Evolutionary conservation across 768 basidiomycete genomes (phyloP).

Genomic region (Boletales sp.): DNA sequence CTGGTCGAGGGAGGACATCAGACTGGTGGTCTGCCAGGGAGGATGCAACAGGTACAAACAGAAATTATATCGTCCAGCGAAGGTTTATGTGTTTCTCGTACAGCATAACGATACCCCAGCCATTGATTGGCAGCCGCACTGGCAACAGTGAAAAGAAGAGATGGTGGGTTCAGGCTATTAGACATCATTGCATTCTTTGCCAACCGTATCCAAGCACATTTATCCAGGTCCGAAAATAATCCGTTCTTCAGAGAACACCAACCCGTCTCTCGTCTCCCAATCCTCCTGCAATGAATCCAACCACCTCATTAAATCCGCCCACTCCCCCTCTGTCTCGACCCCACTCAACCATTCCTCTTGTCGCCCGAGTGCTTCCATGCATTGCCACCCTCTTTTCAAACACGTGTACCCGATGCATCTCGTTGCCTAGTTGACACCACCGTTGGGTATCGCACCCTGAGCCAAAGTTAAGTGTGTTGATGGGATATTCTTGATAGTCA

Average conservation of each 20-base stretch:
- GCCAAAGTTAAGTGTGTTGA: conserved; percentile 5
- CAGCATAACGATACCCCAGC: no score
- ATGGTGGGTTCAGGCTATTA: no score
- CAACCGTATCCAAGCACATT: no score
- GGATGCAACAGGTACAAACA: no score
- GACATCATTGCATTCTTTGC: no score
- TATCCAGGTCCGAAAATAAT: conserved; percentile 5
- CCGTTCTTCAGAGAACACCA: conserved; percentile 7
- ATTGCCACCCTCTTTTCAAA: conserved; percentile 42
- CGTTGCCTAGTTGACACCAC: conserved; percentile 46
- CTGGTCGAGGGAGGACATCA: no score
- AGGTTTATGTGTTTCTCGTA: no score
- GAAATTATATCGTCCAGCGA: no score
- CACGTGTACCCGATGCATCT: conserved; percentile 31
- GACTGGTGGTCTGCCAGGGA: no score
- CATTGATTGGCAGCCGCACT: no score
- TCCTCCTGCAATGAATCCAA: conserved; percentile 47
- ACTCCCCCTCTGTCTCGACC: conserved; percentile 48
- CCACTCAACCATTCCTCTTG: conserved; percentile 44
- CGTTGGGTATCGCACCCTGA: conserved; percentile 12
- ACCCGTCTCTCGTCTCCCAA: conserved; percentile 39
- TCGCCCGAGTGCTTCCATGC: conserved; percentile 40
- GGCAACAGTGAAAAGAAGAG: no score
- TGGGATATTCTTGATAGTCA: conserved; percentile 39
- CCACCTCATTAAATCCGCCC: conserved; percentile 46